Conservation (phyloP, 441 rosid genomes). For the Gossypium laxum region DNA sequence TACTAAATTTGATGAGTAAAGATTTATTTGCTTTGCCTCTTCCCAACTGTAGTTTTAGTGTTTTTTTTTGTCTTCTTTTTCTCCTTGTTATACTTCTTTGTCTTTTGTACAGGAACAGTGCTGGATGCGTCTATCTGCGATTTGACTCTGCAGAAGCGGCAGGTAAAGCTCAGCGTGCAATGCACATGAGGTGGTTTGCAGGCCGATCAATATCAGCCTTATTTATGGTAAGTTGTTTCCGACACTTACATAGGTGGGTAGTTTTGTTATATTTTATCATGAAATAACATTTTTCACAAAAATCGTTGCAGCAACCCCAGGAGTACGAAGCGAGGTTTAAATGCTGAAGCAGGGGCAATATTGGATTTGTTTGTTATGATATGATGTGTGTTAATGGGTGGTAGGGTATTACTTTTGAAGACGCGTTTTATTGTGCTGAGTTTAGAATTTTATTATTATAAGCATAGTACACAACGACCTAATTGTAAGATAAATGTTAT, state of each 20-base stretch:
- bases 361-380: too few species aligned
- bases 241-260: too few species aligned
- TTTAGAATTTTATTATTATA: not conserved
- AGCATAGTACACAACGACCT: not conserved
- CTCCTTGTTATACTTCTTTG: not conserved
- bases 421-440: too few species aligned
- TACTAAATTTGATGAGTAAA: not conserved
- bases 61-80: not conserved
- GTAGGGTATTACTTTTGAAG: too few species aligned
- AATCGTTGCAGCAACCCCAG: constrained; percentile 44
- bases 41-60: not conserved
- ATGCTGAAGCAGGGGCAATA: constrained; percentile 12
- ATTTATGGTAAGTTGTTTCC: constrained; percentile 44
- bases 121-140: constrained; percentile 58
- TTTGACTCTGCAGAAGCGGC: constrained; percentile 57
- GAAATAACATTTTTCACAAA: not conserved
- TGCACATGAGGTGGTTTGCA: constrained; percentile 96
- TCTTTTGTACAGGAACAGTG: constrained; percentile 43
- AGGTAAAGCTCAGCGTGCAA: constrained; percentile 54
- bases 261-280: too few species aligned
- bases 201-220: constrained; percentile 65
- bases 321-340: constrained; percentile 62
- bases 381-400: too few species aligned
- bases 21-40: not conserved
- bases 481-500: not conserved